Percentiles rank a stretch among this genome's conserved stretches.
phyloP scores from a whole-genome alignment of 164 flowering plant genomes.

The Hamamelis virginiana region DNA sequence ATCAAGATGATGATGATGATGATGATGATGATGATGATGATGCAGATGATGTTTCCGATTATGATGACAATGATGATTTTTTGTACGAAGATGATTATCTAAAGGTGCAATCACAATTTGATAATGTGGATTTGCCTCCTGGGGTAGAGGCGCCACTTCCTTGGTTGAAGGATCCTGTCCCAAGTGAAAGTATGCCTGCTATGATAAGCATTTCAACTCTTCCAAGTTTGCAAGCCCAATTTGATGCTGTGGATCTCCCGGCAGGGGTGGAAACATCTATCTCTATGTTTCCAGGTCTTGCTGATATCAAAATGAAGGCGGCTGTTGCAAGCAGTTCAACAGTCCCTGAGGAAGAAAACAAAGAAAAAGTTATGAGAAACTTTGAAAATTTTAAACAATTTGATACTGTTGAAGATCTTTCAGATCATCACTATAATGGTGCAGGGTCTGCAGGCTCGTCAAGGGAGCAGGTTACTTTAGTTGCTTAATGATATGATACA shows the following conservation, averaged over 20 bases:
- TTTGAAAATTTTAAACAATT: slow-evolving; percentile 34
- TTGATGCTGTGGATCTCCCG: slow-evolving; percentile 25
- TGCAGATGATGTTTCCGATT: slow-evolving; percentile 18
- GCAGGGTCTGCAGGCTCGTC: neutral
- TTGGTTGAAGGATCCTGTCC: slow-evolving; percentile 34
- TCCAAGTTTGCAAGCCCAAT: slow-evolving; percentile 24
- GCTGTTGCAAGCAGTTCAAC: slow-evolving; percentile 26
- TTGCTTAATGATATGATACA: neutral
- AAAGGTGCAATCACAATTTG: slow-evolving; percentile 47
- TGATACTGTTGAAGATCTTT: slow-evolving; percentile 42
- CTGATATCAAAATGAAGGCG: slow-evolving; percentile 2
- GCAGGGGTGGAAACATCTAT: slow-evolving; percentile 19
- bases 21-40: slow-evolving; percentile 14
- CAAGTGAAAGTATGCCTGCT: slow-evolving; percentile 14
- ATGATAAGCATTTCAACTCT: slow-evolving; percentile 9
- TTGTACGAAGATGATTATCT: slow-evolving; percentile 32
- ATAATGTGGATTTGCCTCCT: slow-evolving; percentile 57
- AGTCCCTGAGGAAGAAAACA: slow-evolving; percentile 5
- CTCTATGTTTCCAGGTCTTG: slow-evolving; percentile 3
- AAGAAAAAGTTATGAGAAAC: slow-evolving; percentile 21
- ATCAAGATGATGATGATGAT: slow-evolving; percentile 24
- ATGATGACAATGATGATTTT: slow-evolving; percentile 23
- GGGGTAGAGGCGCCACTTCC: slow-evolving; percentile 55
- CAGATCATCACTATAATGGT: slow-evolving; percentile 42
- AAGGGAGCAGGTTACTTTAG: slow-evolving; percentile 25